Conservation (phyloP, 2,329 filamentous ascomycete genomes). For the Ophiostoma novo-ulmi region DNA sequence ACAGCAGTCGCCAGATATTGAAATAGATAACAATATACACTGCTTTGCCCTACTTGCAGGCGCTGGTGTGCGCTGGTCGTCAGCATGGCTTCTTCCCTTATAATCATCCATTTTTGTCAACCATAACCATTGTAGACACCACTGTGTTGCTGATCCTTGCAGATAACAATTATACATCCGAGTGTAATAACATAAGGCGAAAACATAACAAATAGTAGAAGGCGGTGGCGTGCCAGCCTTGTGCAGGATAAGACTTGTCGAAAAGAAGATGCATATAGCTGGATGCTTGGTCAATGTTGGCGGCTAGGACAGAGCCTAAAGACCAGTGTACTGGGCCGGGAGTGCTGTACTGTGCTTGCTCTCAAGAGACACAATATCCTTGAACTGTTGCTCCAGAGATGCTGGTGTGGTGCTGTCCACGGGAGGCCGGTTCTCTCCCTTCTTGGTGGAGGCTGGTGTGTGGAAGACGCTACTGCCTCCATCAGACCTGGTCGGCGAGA, state of each 20-base stretch:
- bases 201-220: constrained; percentile 14
- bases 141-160: neutral
- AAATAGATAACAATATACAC: constrained; percentile 20
- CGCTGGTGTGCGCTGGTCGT: neutral
- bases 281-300: neutral
- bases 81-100: neutral
- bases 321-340: constrained; percentile 21
- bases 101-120: neutral
- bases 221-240: neutral
- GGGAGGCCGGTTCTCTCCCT: constrained; percentile 44
- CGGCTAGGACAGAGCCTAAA: neutral
- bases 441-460: constrained; percentile 33
- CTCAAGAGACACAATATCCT: constrained; percentile 24
- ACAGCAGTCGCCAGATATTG: constrained; percentile 21
- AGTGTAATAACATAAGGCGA: neutral
- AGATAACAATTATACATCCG: constrained; percentile 2
- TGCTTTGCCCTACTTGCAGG: neutral
- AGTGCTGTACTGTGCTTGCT: constrained; percentile 23
- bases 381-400: constrained; percentile 33
- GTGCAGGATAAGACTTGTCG: neutral
- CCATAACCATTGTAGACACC: neutral
- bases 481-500: constrained; percentile 26
- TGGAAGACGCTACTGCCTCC: constrained; percentile 25
- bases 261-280: constrained; percentile 8
- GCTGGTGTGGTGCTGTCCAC: constrained; percentile 28